Evolutionary conservation across 768 basidiomycete genomes (phyloP).

Genomic region (Lentinula edodes): DNA sequence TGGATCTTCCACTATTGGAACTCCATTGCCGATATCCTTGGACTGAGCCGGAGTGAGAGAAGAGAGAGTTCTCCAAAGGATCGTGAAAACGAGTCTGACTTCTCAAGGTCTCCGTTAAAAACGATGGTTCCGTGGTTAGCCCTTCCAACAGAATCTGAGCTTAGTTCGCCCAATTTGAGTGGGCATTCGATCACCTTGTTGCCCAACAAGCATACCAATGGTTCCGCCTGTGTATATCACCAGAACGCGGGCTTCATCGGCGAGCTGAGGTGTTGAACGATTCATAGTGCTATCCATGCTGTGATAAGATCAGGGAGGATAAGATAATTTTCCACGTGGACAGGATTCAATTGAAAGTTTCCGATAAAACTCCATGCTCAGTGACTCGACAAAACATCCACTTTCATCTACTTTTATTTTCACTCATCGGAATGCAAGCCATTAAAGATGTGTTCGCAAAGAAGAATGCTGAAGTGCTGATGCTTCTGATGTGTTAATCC

Average conservation of each 20-base stretch:
- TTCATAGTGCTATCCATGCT: constrained; percentile 39
- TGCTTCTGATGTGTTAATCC: neutral
- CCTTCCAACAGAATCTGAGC: constrained; percentile 24
- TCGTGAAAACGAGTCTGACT: constrained; percentile 90
- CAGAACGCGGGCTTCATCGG: constrained; percentile 76
- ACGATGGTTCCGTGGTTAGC: constrained; percentile 83
- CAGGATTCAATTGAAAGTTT: neutral
- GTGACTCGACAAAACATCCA: neutral
- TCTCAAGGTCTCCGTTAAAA: constrained; percentile 77
- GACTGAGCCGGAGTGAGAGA: constrained; percentile 74
- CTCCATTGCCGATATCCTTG: constrained; percentile 79
- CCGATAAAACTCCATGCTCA: neutral
- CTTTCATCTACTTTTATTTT: neutral
- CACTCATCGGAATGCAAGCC: constrained; percentile 51
- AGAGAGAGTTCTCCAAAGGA: constrained; percentile 68
- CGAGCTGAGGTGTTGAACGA: constrained; percentile 30
- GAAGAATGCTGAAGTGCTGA: constrained; percentile 52
- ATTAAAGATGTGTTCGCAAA: constrained; percentile 63
- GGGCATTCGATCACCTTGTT: constrained; percentile 25
- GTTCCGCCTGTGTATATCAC: constrained; percentile 90
- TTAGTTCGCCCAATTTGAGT: neutral
- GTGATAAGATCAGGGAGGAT: neutral
- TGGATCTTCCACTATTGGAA: constrained; percentile 51
- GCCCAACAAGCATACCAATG: constrained; percentile 80
- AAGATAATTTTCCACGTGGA: neutral